Conservation (phyloP, 225 moss, liverwort and hornwort species). For the Bryum argenteum region DNA sequence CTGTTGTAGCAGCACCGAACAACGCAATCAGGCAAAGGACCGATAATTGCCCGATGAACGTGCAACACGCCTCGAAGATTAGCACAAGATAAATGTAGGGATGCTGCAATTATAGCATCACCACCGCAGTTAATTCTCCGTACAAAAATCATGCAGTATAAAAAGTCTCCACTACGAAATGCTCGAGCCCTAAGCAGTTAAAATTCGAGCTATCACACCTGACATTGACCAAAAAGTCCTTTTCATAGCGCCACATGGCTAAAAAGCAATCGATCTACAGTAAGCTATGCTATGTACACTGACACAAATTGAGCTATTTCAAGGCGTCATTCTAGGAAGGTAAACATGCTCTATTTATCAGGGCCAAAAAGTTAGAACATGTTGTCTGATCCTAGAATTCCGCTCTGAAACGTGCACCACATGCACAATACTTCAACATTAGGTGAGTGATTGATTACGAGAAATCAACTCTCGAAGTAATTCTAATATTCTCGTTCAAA, state of each 20-base stretch:
- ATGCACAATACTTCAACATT: too few relatives aligned
- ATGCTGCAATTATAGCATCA: conserved; percentile 48
- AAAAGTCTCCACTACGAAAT: too few relatives aligned
- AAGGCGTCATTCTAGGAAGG: too few relatives aligned
- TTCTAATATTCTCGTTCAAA: too few relatives aligned
- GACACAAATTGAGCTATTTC: too few relatives aligned
- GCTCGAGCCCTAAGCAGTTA: neutral
- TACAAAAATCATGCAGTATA: neutral
- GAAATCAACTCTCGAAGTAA: neutral
- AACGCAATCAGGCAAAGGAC: conserved; percentile 85
- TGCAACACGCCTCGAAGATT: conserved; percentile 72
- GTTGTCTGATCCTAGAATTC: too few relatives aligned
- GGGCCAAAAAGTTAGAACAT: too few relatives aligned
- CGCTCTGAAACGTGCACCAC: too few relatives aligned
- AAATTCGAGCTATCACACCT: conserved; percentile 1
- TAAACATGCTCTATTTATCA: too few relatives aligned
- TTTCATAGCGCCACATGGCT: neutral
- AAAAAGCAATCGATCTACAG: neutral
- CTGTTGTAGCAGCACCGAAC: conserved; percentile 87
- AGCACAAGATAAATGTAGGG: conserved; percentile 71
- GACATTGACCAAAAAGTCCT: neutral
- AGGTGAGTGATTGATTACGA: neutral
- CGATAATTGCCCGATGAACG: conserved; percentile 76
- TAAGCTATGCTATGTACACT: neutral
- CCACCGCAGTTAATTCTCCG: neutral